These are phyloP conservation scores for Santalum album DNA, from an alignment of 164 flowering plant genomes.

Conservation along the genomic window DNA sequence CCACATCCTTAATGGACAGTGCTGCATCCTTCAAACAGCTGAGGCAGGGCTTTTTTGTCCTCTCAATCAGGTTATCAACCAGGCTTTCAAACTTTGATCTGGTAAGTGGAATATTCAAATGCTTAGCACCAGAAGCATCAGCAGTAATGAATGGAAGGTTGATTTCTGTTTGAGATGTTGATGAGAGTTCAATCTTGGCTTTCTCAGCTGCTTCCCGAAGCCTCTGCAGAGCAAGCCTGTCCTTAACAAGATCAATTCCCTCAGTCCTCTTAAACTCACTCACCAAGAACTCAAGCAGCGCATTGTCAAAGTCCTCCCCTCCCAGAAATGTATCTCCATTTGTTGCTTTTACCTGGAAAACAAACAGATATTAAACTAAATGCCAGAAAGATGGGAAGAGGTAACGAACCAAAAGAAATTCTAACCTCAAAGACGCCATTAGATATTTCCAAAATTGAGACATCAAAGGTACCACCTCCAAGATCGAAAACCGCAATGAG, in stretches of 20 bases:
- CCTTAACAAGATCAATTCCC: conserved; percentile 52
- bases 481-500: conserved; percentile 65
- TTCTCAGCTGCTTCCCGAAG: conserved; percentile 74
- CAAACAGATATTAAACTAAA: not conserved
- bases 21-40: conserved; percentile 71
- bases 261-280: conserved; percentile 55
- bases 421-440: conserved; percentile 65
- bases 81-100: conserved; percentile 58
- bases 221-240: conserved; percentile 57
- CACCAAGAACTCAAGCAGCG: conserved; percentile 48
- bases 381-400: not conserved
- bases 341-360: conserved; percentile 60
- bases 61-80: conserved; percentile 48
- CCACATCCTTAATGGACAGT: conserved; percentile 42
- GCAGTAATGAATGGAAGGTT: conserved; percentile 69
- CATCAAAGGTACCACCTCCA: conserved; percentile 82
- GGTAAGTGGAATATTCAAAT: conserved; percentile 54
- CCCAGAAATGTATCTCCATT: conserved; percentile 78
- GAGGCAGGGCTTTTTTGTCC: conserved; percentile 49
- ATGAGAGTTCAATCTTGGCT: conserved; percentile 68
- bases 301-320: conserved; percentile 73
- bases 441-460: conserved; percentile 60
- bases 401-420: not conserved
- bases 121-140: conserved; percentile 67
- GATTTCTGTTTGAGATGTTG: conserved; percentile 62